Evolutionary conservation across 2,329 filamentous ascomycete genomes (phyloP).

Genomic region (Arthrobotrys musiformis): DNA sequence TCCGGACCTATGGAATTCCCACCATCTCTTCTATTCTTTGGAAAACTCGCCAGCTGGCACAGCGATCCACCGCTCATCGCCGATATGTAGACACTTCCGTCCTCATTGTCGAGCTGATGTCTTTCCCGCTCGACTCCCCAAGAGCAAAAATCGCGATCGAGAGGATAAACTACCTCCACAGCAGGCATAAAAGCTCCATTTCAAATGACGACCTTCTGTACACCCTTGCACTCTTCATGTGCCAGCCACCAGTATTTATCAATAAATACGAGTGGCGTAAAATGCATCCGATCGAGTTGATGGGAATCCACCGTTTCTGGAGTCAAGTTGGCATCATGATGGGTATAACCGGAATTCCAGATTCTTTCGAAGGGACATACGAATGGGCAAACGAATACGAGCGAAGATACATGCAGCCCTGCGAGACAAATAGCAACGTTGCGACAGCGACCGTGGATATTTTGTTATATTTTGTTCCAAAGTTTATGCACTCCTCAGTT

Average conservation of each 20-base stretch:
- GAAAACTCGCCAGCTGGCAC: constrained; percentile 67
- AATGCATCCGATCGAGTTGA: constrained; percentile 74
- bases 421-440: constrained; percentile 66
- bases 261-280: constrained; percentile 75
- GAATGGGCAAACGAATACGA: constrained; percentile 72
- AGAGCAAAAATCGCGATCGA: constrained; percentile 68
- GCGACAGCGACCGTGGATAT: constrained; percentile 72
- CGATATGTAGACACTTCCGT: constrained; percentile 68
- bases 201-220: constrained; percentile 73
- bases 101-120: constrained; percentile 66
- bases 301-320: constrained; percentile 76
- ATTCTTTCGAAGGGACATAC: constrained; percentile 66
- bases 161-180: constrained; percentile 74
- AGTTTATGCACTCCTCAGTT: constrained; percentile 64
- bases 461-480: constrained; percentile 69
- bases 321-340: constrained; percentile 77
- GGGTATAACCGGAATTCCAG: constrained; percentile 68
- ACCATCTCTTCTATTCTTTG: constrained; percentile 67
- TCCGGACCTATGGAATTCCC: constrained; percentile 71
- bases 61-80: constrained; percentile 66
- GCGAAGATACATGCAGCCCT: constrained; percentile 69
- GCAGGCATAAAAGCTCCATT: constrained; percentile 70
- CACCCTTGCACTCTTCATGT: constrained; percentile 73
- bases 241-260: constrained; percentile 74
- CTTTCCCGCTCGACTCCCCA: constrained; percentile 64